Evolutionary conservation across 2,329 filamentous ascomycete species (phyloP), one percentile per base, ranked within the genome.

Genomic region (Clonostachys sp.): DNA sequence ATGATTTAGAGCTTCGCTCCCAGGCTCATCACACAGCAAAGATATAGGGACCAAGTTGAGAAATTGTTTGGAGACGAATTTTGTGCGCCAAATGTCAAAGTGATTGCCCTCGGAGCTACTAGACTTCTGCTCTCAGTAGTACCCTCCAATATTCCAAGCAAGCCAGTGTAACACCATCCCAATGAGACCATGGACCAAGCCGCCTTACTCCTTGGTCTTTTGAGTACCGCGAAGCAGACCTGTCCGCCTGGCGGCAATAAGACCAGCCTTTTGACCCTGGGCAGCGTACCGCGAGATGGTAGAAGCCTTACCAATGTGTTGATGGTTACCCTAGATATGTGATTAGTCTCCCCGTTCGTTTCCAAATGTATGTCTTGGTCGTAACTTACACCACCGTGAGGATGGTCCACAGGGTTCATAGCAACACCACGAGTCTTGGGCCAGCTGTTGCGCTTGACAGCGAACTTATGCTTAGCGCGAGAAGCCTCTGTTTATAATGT

Each of bases 401-500:
- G 89, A 85, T 99, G 94, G 80, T 99, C 94, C 69, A 99, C 94
- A 67, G 94, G 94, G 83, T 99, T 99, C 94, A 99, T 99, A 78
- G 94, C 94, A 87, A 99, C 94, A 96, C 94, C 94, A 94, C 94
- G 92, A 84, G 94, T 99, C 89, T 95, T 96, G 79, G 94, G 94
- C 94, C 94, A 99, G 72, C 86, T 92, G 90, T 99, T 97, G 73
- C 94, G 91, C 91, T 99, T 99, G 81, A 96, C 95, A 64, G 91
- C 91, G 81, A 96, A 99, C 89, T 99, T 99, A 75, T 97, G 92
- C 90, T 97, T 99, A 70, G 94, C 94, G 72, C 94, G 90, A 69
- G 92, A 97, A 68, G 94, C 94, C 92, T 99, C 85, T 89, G 81
- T 76, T 41, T 35, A 34, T 20, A 13, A 7, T 4, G 39, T n/a